Evolutionary conservation across 306 rosid genomes (phyloP).

Genomic region (Casuarina cunninghamiana): DNA sequence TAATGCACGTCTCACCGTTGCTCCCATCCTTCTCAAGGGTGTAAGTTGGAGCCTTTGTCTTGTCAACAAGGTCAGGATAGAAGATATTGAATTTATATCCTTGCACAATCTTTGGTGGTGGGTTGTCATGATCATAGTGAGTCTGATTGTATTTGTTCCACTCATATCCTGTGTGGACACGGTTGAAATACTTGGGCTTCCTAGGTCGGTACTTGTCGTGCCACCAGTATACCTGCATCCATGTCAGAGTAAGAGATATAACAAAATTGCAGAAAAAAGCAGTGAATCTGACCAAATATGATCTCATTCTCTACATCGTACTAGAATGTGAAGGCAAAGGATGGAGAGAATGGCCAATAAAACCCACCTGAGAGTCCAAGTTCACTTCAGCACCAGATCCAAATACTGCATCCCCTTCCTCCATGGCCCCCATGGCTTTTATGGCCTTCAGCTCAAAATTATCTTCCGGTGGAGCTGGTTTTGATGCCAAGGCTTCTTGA

Average conservation of each 20-base stretch:
- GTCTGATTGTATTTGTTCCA: slow-evolving; percentile 99
- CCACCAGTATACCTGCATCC: slow-evolving; percentile 96
- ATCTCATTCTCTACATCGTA: background rate
- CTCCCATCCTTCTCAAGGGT: slow-evolving; percentile 90
- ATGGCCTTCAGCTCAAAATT: slow-evolving; percentile 83
- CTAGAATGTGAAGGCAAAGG: background rate
- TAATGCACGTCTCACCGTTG: slow-evolving; percentile 88
- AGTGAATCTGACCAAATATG: background rate
- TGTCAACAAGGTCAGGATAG: slow-evolving; percentile 96
- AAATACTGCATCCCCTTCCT: slow-evolving; percentile 95
- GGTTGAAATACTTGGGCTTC: slow-evolving; percentile 95
- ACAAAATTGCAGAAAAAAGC: background rate
- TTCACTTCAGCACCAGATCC: slow-evolving; percentile 91
- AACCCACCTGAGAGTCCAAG: slow-evolving; percentile 83
- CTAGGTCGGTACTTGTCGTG: slow-evolving; percentile 96
- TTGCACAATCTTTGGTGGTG: slow-evolving; percentile 96
- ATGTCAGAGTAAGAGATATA: background rate
- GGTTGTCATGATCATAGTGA: slow-evolving; percentile 98
- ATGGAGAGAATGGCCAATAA: slow-evolving; percentile 7
- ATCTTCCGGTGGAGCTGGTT: slow-evolving; percentile 81
- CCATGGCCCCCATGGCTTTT: slow-evolving; percentile 94
- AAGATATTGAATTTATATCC: slow-evolving; percentile 93
- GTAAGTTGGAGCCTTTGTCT: slow-evolving; percentile 79
- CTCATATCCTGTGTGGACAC: slow-evolving; percentile 96
- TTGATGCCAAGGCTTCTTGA: slow-evolving; percentile 76